phyloP scores from a whole-genome alignment of 768 basidiomycete species.

The Pulveroboletus frians region DNA sequence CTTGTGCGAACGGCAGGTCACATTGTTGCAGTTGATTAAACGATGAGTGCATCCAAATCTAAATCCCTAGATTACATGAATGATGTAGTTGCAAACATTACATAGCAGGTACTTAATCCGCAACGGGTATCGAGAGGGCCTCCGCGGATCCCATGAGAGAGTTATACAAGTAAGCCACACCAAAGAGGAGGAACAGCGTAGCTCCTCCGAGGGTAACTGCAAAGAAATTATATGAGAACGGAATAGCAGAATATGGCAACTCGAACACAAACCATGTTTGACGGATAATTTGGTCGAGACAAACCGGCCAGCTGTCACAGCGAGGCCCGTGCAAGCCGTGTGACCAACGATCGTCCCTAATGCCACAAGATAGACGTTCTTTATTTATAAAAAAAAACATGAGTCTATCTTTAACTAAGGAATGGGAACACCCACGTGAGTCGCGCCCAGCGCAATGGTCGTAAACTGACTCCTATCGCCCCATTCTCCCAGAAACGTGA shows the following conservation, averaged over 20 bases:
- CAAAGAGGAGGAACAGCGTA: constrained; percentile 77
- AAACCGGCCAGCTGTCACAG: constrained; percentile 90
- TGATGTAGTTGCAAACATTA: background rate
- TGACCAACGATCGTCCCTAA: constrained; percentile 89
- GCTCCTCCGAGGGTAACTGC: constrained; percentile 86
- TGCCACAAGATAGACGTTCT: constrained; percentile 92
- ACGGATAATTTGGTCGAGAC: constrained; percentile 93
- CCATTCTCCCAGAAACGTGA: constrained; percentile 99
- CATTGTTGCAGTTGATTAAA: too few species aligned
- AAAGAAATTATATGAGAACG: background rate
- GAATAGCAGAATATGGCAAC: background rate
- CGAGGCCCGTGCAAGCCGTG: constrained; percentile 78
- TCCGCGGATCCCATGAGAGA: constrained; percentile 34
- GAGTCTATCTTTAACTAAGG: constrained; percentile 1
- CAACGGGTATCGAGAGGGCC: constrained; percentile 16
- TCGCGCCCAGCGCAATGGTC: constrained; percentile 91
- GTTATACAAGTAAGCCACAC: constrained; percentile 71
- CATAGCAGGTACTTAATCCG: constrained; percentile 5
- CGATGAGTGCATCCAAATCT: background rate
- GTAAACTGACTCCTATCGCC: constrained; percentile 97
- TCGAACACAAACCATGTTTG: constrained; percentile 65
- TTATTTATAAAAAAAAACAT: constrained; percentile 3
- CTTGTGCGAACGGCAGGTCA: too few species aligned
- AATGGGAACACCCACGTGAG: constrained; percentile 60
- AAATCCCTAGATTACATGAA: constrained; percentile 1